phyloP scores from a whole-genome alignment of 108 stramenopile species.

The Nannochloropsis salina region DNA sequence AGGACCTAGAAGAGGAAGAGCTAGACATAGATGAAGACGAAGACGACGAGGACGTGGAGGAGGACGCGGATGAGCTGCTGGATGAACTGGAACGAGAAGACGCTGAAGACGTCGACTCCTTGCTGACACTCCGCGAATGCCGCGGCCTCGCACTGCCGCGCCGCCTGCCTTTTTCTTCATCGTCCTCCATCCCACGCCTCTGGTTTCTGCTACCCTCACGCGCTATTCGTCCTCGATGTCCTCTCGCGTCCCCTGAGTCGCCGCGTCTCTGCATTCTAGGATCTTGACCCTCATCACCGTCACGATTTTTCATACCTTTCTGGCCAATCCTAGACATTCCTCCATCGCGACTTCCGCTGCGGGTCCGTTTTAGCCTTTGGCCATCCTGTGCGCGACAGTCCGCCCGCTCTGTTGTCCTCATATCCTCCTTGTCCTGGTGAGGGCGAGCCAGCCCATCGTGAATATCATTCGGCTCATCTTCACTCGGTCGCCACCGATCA shows the following conservation, averaged over 20 bases:
- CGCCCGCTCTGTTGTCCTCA: no score
- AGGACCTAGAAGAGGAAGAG: neutral
- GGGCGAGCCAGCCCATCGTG: no score
- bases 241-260: neutral
- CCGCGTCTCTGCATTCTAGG: neutral
- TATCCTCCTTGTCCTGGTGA: no score
- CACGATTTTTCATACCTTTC: no score
- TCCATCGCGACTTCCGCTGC: no score
- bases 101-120: neutral
- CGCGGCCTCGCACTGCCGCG: neutral
- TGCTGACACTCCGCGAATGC: neutral
- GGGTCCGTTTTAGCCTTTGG: no score
- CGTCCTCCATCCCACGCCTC: no score
- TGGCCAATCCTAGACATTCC: no score
- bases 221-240: neutral
- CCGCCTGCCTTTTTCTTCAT: neutral
- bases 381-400: no score
- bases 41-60: neutral
- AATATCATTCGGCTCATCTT: neutral
- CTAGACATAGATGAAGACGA: neutral
- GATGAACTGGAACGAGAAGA: neutral
- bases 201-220: no score
- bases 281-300: no score
- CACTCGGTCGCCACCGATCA: neutral
- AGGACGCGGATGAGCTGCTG: neutral